phyloP scores from a whole-genome alignment of 2,329 filamentous ascomycete species.

The Stemphylium beticola region DNA sequence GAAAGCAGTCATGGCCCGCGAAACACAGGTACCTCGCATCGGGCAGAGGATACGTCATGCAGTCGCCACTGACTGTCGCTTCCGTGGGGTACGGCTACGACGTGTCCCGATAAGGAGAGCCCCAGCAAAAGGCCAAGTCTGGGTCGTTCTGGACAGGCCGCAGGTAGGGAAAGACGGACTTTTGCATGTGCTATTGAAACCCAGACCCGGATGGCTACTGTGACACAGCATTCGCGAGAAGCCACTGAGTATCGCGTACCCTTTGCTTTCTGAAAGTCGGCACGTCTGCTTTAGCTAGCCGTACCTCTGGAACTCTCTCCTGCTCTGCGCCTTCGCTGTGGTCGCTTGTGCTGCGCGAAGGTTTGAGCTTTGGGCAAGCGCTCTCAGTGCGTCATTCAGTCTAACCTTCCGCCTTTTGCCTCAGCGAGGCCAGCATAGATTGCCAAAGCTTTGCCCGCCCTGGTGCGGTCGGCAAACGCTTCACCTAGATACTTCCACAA shows the following conservation, averaged over 20 bases:
- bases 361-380: background rate
- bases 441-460: background rate
- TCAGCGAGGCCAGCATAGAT: constrained; percentile 3
- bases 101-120: background rate
- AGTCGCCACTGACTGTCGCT: constrained; percentile 15
- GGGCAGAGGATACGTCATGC: constrained; percentile 23
- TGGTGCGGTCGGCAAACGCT: background rate
- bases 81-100: background rate
- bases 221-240: constrained; percentile 3
- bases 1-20: background rate
- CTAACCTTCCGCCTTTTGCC: constrained; percentile 6
- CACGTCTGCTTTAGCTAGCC: background rate
- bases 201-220: background rate
- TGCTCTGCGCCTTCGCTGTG: background rate
- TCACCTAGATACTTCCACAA: background rate
- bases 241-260: background rate
- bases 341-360: background rate
- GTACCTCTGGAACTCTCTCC: constrained; percentile 2
- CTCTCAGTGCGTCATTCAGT: constrained; percentile 15
- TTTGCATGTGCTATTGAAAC: background rate
- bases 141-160: background rate
- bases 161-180: background rate
- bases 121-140: constrained; percentile 3
- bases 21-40: constrained; percentile 8
- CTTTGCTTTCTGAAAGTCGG: background rate